Conservation (phyloP, 2,329 filamentous ascomycete species). For the Aspergillus proliferans region DNA sequence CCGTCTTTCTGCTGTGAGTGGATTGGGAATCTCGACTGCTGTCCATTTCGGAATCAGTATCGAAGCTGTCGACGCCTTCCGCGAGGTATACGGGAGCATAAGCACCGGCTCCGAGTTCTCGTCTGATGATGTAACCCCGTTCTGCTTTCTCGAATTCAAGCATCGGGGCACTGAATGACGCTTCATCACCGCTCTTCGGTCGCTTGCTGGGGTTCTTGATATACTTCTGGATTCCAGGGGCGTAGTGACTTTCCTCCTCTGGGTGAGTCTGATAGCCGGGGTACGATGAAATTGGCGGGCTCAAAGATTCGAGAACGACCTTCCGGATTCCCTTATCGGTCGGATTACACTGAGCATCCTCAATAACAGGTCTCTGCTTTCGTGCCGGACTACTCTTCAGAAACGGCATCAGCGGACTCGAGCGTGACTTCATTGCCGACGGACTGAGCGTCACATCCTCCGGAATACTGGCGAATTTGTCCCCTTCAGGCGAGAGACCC, state of each 20-base stretch:
- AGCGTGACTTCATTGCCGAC: slow-evolving; percentile 30
- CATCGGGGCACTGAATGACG: slow-evolving; percentile 54
- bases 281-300: slow-evolving; percentile 68
- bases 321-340: slow-evolving; percentile 69
- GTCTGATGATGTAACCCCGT: slow-evolving; percentile 68
- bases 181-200: slow-evolving; percentile 50
- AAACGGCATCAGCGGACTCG: slow-evolving; percentile 15
- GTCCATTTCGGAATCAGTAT: slow-evolving; percentile 31
- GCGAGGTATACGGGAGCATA: slow-evolving; percentile 94
- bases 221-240: slow-evolving; percentile 73
- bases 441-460: slow-evolving; percentile 34
- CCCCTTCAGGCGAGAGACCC: slow-evolving; percentile 59
- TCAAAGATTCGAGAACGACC: slow-evolving; percentile 66
- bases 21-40: slow-evolving; percentile 48
- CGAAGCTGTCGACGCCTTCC: slow-evolving; percentile 59
- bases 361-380: slow-evolving; percentile 61
- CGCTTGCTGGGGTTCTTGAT: slow-evolving; percentile 59
- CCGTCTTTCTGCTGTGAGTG: slow-evolving; percentile 33
- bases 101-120: slow-evolving; percentile 84
- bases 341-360: slow-evolving; percentile 80
- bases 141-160: slow-evolving; percentile 62
- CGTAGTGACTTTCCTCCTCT: slow-evolving; percentile 57
- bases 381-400: slow-evolving; percentile 10
- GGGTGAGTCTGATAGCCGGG: slow-evolving; percentile 72
- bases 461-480: slow-evolving; percentile 30